These are phyloP conservation scores for Piloderma croceum DNA, from an alignment of 768 basidiomycete genomes.

Conservation along the genomic window DNA sequence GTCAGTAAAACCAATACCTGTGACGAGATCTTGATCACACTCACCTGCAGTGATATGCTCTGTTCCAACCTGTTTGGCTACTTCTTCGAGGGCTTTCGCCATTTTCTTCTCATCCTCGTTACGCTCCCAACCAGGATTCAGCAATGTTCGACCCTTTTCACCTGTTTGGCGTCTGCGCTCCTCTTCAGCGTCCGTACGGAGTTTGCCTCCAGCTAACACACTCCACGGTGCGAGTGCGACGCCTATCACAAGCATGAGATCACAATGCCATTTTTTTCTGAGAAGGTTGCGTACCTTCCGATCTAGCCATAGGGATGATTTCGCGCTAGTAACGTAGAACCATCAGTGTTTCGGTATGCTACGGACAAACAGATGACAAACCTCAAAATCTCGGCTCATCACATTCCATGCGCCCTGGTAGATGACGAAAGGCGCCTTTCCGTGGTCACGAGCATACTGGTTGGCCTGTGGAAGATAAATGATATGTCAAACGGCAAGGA, in stretches of 20 bases:
- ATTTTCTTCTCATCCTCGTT: slow-evolving; percentile 27
- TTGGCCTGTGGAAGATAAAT: slow-evolving; percentile 37
- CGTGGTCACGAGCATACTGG: slow-evolving; percentile 35
- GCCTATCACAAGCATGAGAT: slow-evolving; percentile 12
- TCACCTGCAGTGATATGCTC: slow-evolving; percentile 26
- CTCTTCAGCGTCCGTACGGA: slow-evolving; percentile 36
- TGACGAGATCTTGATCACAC: background rate
- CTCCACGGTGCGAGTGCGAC: slow-evolving; percentile 40
- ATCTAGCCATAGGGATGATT: slow-evolving; percentile 33
- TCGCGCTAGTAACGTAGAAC: too few species aligned
- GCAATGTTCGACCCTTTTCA: slow-evolving; percentile 34
- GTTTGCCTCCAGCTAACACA: slow-evolving; percentile 35
- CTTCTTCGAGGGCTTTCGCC: slow-evolving; percentile 30
- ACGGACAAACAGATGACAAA: slow-evolving; percentile 36
- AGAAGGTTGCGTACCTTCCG: slow-evolving; percentile 5
- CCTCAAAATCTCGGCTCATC: slow-evolving; percentile 33
- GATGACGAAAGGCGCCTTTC: slow-evolving; percentile 38
- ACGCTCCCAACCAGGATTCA: slow-evolving; percentile 26
- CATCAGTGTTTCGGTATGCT: too few species aligned
- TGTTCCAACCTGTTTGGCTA: slow-evolving; percentile 35
- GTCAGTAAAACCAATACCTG: background rate
- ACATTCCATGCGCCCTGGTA: slow-evolving; percentile 36
- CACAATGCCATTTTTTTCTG: background rate
- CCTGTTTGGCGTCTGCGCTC: slow-evolving; percentile 18
- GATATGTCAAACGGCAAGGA: slow-evolving; percentile 34